phyloP scores from a whole-genome alignment of 768 basidiomycete species.

The Hypholoma sublateritium region DNA sequence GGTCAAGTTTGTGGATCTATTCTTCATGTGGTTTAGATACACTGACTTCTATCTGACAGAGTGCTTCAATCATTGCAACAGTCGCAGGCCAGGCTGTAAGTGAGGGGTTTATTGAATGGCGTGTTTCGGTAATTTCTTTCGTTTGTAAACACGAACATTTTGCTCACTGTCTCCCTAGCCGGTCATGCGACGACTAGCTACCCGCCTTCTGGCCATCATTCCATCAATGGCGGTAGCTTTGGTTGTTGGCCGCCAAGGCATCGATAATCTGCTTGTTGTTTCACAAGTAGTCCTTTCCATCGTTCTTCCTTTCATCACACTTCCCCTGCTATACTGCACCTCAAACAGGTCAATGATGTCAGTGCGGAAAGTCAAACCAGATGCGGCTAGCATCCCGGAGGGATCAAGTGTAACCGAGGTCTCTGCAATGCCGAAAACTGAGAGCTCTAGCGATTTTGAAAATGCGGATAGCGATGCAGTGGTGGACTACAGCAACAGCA shows the following conservation, averaged over 20 bases:
- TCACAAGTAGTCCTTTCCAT: conserved; percentile 85
- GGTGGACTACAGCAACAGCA: conserved; percentile 67
- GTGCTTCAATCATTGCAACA: conserved; percentile 87
- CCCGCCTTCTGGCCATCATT: conserved; percentile 77
- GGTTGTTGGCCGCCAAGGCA: conserved; percentile 64
- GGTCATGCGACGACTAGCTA: conserved; percentile 75
- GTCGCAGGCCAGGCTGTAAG: conserved; percentile 88
- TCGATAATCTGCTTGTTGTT: conserved; percentile 78
- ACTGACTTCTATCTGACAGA: conserved; percentile 30
- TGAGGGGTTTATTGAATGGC: conserved; percentile 89
- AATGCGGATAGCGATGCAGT: conserved; percentile 23
- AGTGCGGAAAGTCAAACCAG: conserved; percentile 43
- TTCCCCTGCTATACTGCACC: conserved; percentile 79
- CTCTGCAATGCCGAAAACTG: not conserved
- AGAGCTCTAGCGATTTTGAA: conserved; percentile 8
- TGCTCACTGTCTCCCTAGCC: conserved; percentile 46
- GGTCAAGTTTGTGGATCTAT: conserved; percentile 55
- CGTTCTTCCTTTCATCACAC: conserved; percentile 82
- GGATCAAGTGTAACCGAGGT: not conserved
- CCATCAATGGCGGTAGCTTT: conserved; percentile 82
- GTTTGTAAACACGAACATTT: not conserved
- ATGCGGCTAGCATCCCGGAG: conserved; percentile 14
- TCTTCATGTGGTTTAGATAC: not conserved
- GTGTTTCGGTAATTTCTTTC: conserved; percentile 54
- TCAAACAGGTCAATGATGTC: conserved; percentile 72